Evolutionary conservation across 1,284 basidiomycete species (phyloP).

Genomic region (Ustilago nuda): DNA sequence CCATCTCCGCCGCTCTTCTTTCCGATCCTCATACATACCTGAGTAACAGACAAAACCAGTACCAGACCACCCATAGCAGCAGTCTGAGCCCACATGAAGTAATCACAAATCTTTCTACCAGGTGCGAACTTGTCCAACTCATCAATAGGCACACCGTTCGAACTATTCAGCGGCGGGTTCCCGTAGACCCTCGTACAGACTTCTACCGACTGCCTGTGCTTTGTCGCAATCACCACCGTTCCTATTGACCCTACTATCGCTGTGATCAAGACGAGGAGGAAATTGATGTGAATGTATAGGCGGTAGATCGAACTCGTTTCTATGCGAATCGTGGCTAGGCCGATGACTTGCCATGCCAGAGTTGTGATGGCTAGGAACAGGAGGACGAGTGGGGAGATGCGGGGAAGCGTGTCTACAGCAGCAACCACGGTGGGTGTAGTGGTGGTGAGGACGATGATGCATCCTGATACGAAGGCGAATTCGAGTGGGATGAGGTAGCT

Average conservation of each 20-base stretch:
- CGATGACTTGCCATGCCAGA: slow-evolving; percentile 46
- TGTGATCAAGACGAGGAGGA: slow-evolving; percentile 35
- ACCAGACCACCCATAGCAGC: slow-evolving; percentile 45
- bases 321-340: slow-evolving; percentile 29
- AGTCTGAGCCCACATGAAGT: slow-evolving; percentile 50
- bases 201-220: slow-evolving; percentile 36
- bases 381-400: slow-evolving; percentile 24
- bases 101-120: slow-evolving; percentile 45
- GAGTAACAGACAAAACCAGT: slow-evolving; percentile 34
- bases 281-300: slow-evolving; percentile 52
- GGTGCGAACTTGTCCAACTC: slow-evolving; percentile 30
- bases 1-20: background rate
- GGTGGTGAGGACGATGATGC: slow-evolving; percentile 41
- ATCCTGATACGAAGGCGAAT: slow-evolving; percentile 44
- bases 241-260: slow-evolving; percentile 24
- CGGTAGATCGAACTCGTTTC: slow-evolving; percentile 48
- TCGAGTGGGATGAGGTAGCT: slow-evolving; percentile 53
- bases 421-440: slow-evolving; percentile 49
- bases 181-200: slow-evolving; percentile 50
- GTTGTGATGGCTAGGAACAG: slow-evolving; percentile 30
- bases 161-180: slow-evolving; percentile 33
- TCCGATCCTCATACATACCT: slow-evolving; percentile 23
- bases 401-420: slow-evolving; percentile 35
- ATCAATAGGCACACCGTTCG: slow-evolving; percentile 23
- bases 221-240: slow-evolving; percentile 35